Base-by-base conservation (phyloP, 805 yeast species). In the Nakazawaea ernobii region DNA sequence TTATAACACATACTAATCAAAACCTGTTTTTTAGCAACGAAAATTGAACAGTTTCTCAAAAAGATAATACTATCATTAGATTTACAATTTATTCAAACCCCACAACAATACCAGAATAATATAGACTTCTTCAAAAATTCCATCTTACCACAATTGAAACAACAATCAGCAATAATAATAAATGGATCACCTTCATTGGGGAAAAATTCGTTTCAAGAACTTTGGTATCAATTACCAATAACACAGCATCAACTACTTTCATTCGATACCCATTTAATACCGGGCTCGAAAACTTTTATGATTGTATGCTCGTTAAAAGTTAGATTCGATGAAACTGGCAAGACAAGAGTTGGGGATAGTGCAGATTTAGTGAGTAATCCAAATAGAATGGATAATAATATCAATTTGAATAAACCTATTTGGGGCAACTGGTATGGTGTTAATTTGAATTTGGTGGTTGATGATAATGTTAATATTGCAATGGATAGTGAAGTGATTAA, bases 381-480 rank as follows among this genome's bases (percentile, higher is more conserved):
- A 27, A 51, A 47, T 35, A 44, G 35, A 50, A 49, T 44, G 43
- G 47, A 43, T 37, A 33, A 29, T 6, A 33, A 36, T 42, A 39
- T 27, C 20, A 54, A 58, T 32, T 58, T 61, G 5, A 55, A 59
- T n/a, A 71, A 85, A 58, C 71, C 80, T 2, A 46, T 77, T 1
- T 84, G 86, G 84, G 81, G 92, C 7, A 69, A 84, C 6, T 80
- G 86, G 79, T 80, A 77, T 59, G 94, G 92, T 2, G 80, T 82
- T 39, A 75, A 76, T 46, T 55, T 84, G 33, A 78, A 73, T 52
- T 54, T 84, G 54, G 77, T 84, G 13, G 73, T 79, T 8, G 89
- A 84, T 61, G 84, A 79, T 48, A 55, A 64, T 13, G 59, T 75
- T 11, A 56, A 62, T 17, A 55, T 59, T 15, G 63, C 66, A 33